phyloP scores from a whole-genome alignment of 1,139 yeast species.

The Wickerhamomyces sp. region DNA sequence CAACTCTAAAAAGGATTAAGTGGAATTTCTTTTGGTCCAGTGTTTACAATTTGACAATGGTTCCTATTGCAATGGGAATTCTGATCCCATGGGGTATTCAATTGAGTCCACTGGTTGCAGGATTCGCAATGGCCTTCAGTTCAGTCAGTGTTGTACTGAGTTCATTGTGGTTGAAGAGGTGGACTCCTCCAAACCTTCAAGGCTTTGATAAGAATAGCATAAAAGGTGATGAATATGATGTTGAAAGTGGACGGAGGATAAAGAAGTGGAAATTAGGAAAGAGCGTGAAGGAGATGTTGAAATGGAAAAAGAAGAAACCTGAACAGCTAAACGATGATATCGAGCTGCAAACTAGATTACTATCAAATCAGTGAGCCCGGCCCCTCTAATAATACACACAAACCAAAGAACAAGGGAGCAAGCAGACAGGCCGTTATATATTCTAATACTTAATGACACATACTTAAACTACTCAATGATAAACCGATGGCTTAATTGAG shows the following conservation, averaged over 20 bases:
- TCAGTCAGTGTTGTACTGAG: conserved; percentile 85
- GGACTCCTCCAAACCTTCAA: conserved; percentile 43
- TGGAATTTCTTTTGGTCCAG: conserved; percentile 83
- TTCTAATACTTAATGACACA: neutral
- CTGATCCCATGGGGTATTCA: conserved; percentile 73
- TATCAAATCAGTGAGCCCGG: neutral
- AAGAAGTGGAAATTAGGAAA: conserved; percentile 11
- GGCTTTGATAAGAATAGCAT: conserved; percentile 2
- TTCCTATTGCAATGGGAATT: conserved; percentile 95
- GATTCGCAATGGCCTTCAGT: conserved; percentile 90
- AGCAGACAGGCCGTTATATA: neutral
- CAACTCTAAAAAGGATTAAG: conserved; percentile 72
- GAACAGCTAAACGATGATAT: conserved; percentile 8
- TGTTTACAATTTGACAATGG: conserved; percentile 78
- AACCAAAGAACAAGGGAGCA: no score
- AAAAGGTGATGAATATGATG: conserved; percentile 13
- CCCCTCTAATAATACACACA: neutral
- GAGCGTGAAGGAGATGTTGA: conserved; percentile 10
- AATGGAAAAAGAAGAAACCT: conserved; percentile 1
- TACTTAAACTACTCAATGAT: no score
- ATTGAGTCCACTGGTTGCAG: conserved; percentile 86
- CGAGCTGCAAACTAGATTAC: conserved; percentile 17
- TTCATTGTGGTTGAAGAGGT: conserved; percentile 63
- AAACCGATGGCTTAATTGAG: no score
- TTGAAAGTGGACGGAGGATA: conserved; percentile 8